phyloP scores from a whole-genome alignment of 352 stramenopile species.

The Globisporangium parvum region DNA sequence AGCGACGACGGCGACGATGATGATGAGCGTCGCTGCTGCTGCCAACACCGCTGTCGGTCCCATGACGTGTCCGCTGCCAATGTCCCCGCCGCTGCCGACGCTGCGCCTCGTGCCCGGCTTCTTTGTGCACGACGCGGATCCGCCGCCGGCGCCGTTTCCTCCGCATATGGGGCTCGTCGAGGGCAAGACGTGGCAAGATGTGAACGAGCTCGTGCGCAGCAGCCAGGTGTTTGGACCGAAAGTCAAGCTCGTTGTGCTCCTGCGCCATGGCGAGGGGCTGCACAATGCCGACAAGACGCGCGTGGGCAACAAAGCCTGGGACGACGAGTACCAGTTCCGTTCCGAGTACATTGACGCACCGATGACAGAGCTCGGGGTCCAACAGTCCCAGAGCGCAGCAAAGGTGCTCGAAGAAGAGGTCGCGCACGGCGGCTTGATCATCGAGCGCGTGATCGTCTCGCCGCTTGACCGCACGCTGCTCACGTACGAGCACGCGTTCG shows the following conservation, averaged over 20 bases:
- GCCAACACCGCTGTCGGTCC: neutral
- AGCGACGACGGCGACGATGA: no score
- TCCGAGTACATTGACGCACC: constrained; percentile 53
- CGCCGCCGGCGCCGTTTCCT: constrained; percentile 7
- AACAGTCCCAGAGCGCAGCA: constrained; percentile 6
- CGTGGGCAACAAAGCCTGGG: constrained; percentile 46
- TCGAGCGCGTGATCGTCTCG: constrained; percentile 61
- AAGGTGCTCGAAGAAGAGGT: constrained; percentile 8
- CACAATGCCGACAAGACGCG: constrained; percentile 62
- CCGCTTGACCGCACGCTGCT: constrained; percentile 60
- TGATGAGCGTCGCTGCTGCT: neutral
- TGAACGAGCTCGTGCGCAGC: constrained; percentile 20
- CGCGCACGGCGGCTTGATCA: neutral
- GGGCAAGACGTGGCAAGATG: constrained; percentile 24
- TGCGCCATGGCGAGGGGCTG: constrained; percentile 60
- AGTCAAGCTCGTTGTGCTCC: constrained; percentile 38
- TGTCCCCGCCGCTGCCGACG: neutral
- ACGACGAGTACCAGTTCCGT: constrained; percentile 39
- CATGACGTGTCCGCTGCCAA: neutral
- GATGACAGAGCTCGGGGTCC: constrained; percentile 35
- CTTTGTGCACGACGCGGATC: constrained; percentile 22
- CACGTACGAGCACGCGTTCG: constrained; percentile 45
- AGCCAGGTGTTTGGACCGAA: constrained; percentile 11
- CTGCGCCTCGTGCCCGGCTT: constrained; percentile 29
- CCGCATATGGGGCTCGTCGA: constrained; percentile 21